phyloP scores from a whole-genome alignment of 768 basidiomycete species.

The Tremella mesenterica region DNA sequence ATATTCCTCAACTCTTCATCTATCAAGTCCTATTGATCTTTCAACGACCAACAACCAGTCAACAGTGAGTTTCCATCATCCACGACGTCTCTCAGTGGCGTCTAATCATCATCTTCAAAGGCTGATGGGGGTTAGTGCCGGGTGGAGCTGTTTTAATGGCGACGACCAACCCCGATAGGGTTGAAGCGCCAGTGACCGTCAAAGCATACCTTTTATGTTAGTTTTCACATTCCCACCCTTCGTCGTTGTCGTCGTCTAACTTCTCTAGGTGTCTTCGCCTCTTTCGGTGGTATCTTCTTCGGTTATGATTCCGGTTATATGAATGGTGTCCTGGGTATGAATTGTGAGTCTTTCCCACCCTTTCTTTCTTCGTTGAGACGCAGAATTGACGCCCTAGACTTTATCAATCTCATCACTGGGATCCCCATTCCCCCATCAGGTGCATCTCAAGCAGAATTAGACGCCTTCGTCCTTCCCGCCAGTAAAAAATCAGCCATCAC shows the following conservation, averaged over 20 bases:
- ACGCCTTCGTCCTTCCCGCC: constrained; percentile 34
- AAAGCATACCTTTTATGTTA: constrained; percentile 39
- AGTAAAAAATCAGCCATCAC: constrained; percentile 43
- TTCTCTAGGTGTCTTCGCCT: constrained; percentile 43
- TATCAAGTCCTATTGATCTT: too few relatives aligned
- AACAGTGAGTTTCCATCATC: too few relatives aligned
- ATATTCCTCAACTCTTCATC: too few relatives aligned
- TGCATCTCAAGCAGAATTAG: constrained; percentile 16
- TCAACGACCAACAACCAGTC: too few relatives aligned
- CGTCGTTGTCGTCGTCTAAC: too few relatives aligned
- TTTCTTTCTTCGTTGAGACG: constrained; percentile 14
- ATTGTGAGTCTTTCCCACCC: background rate
- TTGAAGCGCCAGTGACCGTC: constrained; percentile 47
- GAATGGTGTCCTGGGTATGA: constrained; percentile 28
- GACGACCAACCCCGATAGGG: constrained; percentile 27
- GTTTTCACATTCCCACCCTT: too few relatives aligned
- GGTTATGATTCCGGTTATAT: constrained; percentile 44
- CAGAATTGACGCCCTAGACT: too few relatives aligned
- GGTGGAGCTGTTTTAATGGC: constrained; percentile 23
- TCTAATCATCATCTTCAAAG: too few relatives aligned
- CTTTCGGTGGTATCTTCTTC: constrained; percentile 44
- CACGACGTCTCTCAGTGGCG: too few relatives aligned
- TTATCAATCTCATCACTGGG: constrained; percentile 95
- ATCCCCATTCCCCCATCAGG: constrained; percentile 42
- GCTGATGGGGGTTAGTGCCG: too few relatives aligned